Evolutionary conservation across 306 rosid species (phyloP).

Genomic region (Urtica urens): DNA sequence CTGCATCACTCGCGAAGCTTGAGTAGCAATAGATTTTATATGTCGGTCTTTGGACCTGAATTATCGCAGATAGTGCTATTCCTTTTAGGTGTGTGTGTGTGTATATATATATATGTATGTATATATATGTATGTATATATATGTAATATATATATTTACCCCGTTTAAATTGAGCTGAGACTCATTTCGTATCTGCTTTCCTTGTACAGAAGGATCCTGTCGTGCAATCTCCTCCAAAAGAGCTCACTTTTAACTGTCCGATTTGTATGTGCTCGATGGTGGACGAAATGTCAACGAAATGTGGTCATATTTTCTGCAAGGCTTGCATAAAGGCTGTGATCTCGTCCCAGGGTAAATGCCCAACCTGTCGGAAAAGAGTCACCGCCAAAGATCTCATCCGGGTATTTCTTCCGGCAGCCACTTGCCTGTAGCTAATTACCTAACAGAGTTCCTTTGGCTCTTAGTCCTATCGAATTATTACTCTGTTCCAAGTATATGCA

Average conservation of each 20-base stretch:
- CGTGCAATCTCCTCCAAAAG: conserved; percentile 47
- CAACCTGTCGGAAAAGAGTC: conserved; percentile 67
- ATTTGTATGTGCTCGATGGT: conserved; percentile 50
- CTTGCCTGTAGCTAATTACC: conserved; percentile 24
- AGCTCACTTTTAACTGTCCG: conserved; percentile 66
- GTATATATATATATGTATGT: no score
- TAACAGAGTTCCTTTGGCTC: no score
- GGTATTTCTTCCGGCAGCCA: conserved; percentile 64
- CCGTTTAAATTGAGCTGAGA: not conserved
- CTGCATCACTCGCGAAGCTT: no score
- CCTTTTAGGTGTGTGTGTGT: no score
- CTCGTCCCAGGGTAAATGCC: conserved; percentile 39
- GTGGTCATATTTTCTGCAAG: conserved; percentile 94
- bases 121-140: no score
- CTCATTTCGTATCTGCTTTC: not conserved
- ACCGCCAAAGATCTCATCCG: conserved; percentile 43
- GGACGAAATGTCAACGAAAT: conserved; percentile 69
- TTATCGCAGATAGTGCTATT: no score
- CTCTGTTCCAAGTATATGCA: no score
- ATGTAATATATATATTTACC: no score
- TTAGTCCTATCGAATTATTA: no score
- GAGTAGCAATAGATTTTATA: no score
- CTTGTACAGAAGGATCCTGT: conserved; percentile 33
- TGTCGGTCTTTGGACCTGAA: no score
- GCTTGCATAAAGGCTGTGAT: conserved; percentile 47